Evolutionary conservation across 352 stramenopile species (phyloP), one percentile per base, ranked within the genome.

Genomic region (Phytophthora colocasiae): DNA sequence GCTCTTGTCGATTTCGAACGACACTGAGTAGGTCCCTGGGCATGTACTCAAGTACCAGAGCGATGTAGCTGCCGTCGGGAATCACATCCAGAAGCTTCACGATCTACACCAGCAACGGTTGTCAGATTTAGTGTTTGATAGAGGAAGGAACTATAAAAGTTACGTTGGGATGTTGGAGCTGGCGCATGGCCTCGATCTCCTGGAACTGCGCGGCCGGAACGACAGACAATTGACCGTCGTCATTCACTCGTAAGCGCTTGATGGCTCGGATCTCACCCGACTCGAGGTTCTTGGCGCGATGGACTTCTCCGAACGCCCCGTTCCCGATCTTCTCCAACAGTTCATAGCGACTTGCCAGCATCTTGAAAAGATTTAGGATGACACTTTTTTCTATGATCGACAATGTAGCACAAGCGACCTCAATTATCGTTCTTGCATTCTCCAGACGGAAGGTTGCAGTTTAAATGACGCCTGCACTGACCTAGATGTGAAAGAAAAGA

Each of bases 1-100:
- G 56, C 56, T 75, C 41, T 40, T 53, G 19, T 47, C 73, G 70
- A 41, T 74, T 73, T 4, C 77, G 76, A 11, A 93, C 66, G n/a
- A 90, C 72, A 44, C 69, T 80, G 54, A 87, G 75, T 14, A 95
- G 71, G 55, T 92, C 82, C 0, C 64, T 75, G 53, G 83, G 73
- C 55, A 95, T 77, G 59, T 85, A 85, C 74, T 95, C 86, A 51
- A 95, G 73, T 46, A 93, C 83, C 27, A 95, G 66, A 40, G 75
- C 76, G 26, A 95, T 77, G 63, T 75, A 69, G 29, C 68, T 69
- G 40, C 81, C 84, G 48, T 92, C 84, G 0, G 80, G 64, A 26
- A 86, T 64, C 5, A 89, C 75, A 45, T 93, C 83, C 44, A 81
- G 45, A 41, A 93, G 62, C 68, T 87, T 80, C 9, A 95, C 77